These are phyloP conservation scores for Ophiocordyceps sinensis DNA, from an alignment of 2,329 filamentous ascomycete species.

Conservation along the genomic window DNA sequence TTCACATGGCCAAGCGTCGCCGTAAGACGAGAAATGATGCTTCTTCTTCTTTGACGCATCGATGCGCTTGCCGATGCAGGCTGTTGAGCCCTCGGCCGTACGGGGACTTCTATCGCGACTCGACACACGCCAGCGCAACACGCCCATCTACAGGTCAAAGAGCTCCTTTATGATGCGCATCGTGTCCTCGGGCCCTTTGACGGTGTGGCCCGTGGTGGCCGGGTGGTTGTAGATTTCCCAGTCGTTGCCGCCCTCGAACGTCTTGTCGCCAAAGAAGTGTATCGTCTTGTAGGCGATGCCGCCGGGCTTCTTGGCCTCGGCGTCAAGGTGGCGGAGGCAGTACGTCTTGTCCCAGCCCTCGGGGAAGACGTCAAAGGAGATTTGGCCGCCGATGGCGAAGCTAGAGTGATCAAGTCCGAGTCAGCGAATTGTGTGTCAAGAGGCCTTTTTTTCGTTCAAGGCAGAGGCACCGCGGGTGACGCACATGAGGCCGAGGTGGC, in stretches of 20 bases:
- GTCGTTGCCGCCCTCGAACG: conserved; percentile 80
- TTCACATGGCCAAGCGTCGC: too few relatives aligned
- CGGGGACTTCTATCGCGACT: too few relatives aligned
- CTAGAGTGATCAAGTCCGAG: conserved; percentile 23
- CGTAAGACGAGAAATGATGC: too few relatives aligned
- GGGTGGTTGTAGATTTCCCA: conserved; percentile 81
- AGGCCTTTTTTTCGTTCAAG: too few relatives aligned
- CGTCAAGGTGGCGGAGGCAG: conserved; percentile 76
- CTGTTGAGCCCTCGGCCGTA: too few relatives aligned
- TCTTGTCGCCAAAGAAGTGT: conserved; percentile 99
- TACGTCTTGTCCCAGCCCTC: conserved; percentile 98
- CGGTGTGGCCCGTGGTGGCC: conserved; percentile 73
- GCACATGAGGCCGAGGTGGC: conserved; percentile 69
- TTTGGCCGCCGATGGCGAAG: conserved; percentile 90
- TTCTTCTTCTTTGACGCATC: too few relatives aligned
- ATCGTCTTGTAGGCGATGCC: conserved; percentile 71
- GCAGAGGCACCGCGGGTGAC: too few relatives aligned
- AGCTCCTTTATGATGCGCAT: conserved; percentile 65
- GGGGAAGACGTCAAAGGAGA: conserved; percentile 97
- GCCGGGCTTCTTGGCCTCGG: conserved; percentile 55
- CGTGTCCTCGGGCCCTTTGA: conserved; percentile 71
- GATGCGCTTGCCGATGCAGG: too few relatives aligned
- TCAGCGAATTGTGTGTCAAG: too few relatives aligned
- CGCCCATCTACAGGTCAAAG: conserved; percentile 45
- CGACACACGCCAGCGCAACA: too few relatives aligned